A percentile compares a stretch with the other conserved stretches of the same genome.
These are phyloP conservation scores for Ascosphaera apis DNA, from an alignment of 2,329 filamentous ascomycete genomes.

Conservation along the genomic window DNA sequence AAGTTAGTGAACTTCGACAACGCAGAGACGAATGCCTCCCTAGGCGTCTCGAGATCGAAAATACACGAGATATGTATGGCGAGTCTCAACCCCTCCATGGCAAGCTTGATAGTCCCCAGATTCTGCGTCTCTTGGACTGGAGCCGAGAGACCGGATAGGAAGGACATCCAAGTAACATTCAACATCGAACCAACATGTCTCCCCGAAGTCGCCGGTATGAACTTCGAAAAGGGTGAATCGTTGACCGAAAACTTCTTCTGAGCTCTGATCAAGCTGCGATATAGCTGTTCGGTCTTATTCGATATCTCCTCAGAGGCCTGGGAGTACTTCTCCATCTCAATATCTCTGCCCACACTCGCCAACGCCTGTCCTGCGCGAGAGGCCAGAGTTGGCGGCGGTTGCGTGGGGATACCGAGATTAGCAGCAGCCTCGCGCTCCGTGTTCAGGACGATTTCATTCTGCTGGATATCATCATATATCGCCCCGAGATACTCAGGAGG, in stretches of 20 bases:
- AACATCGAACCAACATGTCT: slow-evolving; percentile 97
- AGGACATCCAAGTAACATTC: slow-evolving; percentile 97
- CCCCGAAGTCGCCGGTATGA: slow-evolving; percentile 80
- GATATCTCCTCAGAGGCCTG: slow-evolving; percentile 92
- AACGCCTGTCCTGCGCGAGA: slow-evolving; percentile 72
- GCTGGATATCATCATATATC: slow-evolving; percentile 81
- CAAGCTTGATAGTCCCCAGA: slow-evolving; percentile 72
- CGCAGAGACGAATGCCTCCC: slow-evolving; percentile 84
- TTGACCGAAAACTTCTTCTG: slow-evolving; percentile 61
- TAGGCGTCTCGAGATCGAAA: slow-evolving; percentile 79
- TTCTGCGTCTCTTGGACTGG: slow-evolving; percentile 89
- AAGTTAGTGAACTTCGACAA: slow-evolving; percentile 86
- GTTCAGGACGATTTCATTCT: slow-evolving; percentile 81
- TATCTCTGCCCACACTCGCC: slow-evolving; percentile 72
- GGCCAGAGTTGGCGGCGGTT: slow-evolving; percentile 44
- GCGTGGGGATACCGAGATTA: slow-evolving; percentile 41
- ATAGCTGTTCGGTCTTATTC: slow-evolving; percentile 58
- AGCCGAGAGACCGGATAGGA: slow-evolving; percentile 80
- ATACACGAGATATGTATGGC: slow-evolving; percentile 82
- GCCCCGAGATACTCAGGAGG: slow-evolving; percentile 73
- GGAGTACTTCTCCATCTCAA: slow-evolving; percentile 78
- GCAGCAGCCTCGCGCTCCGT: slow-evolving; percentile 81
- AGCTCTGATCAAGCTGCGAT: slow-evolving; percentile 77
- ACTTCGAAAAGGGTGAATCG: slow-evolving; percentile 37
- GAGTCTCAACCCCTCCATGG: slow-evolving; percentile 85